Conservation (phyloP, 768 basidiomycete species). For the Cubamyces sp. region DNA sequence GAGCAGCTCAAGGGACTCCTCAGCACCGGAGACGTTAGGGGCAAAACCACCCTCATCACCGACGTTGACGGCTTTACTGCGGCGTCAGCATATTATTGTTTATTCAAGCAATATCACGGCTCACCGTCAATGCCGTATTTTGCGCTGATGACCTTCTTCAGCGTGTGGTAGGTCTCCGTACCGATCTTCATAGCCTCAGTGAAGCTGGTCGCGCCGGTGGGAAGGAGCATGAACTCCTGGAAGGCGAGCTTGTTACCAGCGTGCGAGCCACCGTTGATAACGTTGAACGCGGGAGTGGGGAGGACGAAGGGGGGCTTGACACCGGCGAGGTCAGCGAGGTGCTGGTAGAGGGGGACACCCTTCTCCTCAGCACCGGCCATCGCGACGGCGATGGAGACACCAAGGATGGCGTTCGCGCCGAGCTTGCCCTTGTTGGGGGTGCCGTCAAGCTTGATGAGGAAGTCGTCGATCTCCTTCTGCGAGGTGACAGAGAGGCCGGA, state of each 20-base stretch:
- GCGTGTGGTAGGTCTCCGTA: slow-evolving; percentile 95
- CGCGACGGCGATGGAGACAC: slow-evolving; percentile 94
- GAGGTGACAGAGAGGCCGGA: slow-evolving; percentile 81
- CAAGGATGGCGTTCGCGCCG: slow-evolving; percentile 98
- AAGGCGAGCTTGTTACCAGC: slow-evolving; percentile 99
- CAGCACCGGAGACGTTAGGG: slow-evolving; percentile 95
- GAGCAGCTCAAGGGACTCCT: slow-evolving; percentile 96
- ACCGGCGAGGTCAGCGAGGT: slow-evolving; percentile 95
- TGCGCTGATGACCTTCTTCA: slow-evolving; percentile 98
- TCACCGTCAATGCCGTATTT: slow-evolving; percentile 99
- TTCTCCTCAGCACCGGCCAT: slow-evolving; percentile 95
- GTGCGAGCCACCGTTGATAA: slow-evolving; percentile 99
- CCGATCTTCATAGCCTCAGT: slow-evolving; percentile 99
- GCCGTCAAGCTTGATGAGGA: slow-evolving; percentile 97
- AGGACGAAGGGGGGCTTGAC: slow-evolving; percentile 93
- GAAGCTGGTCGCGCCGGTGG: slow-evolving; percentile 90
- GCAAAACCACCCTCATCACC: slow-evolving; percentile 99
- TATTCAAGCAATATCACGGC: slow-evolving; percentile 30
- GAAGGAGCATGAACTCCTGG: slow-evolving; percentile 99
- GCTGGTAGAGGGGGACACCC: slow-evolving; percentile 93
- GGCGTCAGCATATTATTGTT: slow-evolving; percentile 19
- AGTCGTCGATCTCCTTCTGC: slow-evolving; percentile 96
- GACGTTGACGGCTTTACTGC: slow-evolving; percentile 85
- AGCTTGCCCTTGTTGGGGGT: slow-evolving; percentile 99
- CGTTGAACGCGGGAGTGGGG: slow-evolving; percentile 94